Base-by-base conservation (phyloP, 768 basidiomycete species). In the Dioszegia aurantiaca region DNA sequence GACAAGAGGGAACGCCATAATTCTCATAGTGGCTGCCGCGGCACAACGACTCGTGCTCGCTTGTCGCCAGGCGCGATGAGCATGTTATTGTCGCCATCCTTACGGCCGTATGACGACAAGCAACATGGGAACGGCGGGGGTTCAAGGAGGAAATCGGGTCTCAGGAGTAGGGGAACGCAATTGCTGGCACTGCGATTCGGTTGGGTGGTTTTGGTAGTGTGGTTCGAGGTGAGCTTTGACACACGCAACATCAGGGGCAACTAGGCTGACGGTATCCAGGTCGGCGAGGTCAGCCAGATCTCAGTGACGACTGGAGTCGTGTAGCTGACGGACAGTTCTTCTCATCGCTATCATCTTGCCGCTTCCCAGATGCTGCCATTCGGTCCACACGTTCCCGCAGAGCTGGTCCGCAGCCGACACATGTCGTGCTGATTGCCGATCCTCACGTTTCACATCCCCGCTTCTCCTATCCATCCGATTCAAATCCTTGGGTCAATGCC, bases 391-490 rank as follows among this genome's bases (percentile, higher is more conserved):
- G 55, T n/a, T 53, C 61, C 27, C 48, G 55, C 14, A 56, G 41
- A 5, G 36, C 61, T 9, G 55, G 51, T n/a, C 41, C 65, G 10
- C 54, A 58, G 11, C 72, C 79, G 4, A 78, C 83, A 0, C 87
- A 86, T 73, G 79, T 90, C 21, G 83, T 95, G n/a, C 79, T 94
- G 44, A 79, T 92, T 33, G 86, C 92, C 12, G 93, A 95, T 77
- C 88, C 91, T 0, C 91, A 94, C 76, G 83, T 94, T 26, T 81
- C 90, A 43, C 86, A 92, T 64, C 75, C 73, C 73, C 80, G 81
- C 45, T 79, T 82, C 42, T 88, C 88, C 3, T 91, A 91, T 73
- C 46, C 66, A 1, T 85, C 85, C 10, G 83, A 78, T 37, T 82
- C 87, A 4, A 70, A 79, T 3, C 69, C 80, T 23, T 75, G 83